Conservation (phyloP, 1,284 basidiomycete genomes). For the Meira nashicola region DNA sequence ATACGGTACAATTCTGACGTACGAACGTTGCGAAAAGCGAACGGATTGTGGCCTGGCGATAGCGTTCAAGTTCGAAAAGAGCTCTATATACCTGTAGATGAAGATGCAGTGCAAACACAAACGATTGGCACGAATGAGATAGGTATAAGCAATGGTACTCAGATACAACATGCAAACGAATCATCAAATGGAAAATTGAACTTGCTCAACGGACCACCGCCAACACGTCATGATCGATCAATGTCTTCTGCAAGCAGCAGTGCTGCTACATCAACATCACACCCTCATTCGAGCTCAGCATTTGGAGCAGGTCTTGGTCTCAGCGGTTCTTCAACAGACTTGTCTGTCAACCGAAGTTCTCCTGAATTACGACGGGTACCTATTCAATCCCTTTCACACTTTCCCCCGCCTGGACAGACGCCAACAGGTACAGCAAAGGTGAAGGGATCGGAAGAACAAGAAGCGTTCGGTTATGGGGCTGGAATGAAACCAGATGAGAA, state of each 20-base stretch:
- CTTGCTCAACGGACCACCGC: background rate
- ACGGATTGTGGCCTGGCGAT: slow-evolving; percentile 50
- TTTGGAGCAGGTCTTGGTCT: no score
- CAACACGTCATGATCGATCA: background rate
- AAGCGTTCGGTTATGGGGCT: slow-evolving; percentile 6
- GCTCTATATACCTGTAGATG: slow-evolving; percentile 46
- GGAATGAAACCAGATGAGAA: slow-evolving; percentile 11
- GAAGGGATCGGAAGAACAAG: slow-evolving; percentile 13
- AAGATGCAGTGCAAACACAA: background rate
- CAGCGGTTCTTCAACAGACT: no score
- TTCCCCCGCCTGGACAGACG: slow-evolving; percentile 9
- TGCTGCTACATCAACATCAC: background rate
- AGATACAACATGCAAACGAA: background rate
- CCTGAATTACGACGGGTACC: slow-evolving; percentile 12
- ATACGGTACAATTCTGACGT: slow-evolving; percentile 49
- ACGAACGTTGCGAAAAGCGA: slow-evolving; percentile 37
- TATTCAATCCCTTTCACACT: slow-evolving; percentile 11
- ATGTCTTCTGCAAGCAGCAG: background rate
- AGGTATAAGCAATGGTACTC: no score
- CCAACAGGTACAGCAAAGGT: background rate
- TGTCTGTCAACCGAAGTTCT: background rate
- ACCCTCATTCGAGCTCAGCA: background rate
- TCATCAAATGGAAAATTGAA: background rate
- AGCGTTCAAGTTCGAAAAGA: slow-evolving; percentile 42
- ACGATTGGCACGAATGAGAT: background rate